A percentile compares a stretch with the other conserved stretches of the same genome.
Conservation (phyloP, 179 eudicot genomes). For the Pouteria campechiana region DNA sequence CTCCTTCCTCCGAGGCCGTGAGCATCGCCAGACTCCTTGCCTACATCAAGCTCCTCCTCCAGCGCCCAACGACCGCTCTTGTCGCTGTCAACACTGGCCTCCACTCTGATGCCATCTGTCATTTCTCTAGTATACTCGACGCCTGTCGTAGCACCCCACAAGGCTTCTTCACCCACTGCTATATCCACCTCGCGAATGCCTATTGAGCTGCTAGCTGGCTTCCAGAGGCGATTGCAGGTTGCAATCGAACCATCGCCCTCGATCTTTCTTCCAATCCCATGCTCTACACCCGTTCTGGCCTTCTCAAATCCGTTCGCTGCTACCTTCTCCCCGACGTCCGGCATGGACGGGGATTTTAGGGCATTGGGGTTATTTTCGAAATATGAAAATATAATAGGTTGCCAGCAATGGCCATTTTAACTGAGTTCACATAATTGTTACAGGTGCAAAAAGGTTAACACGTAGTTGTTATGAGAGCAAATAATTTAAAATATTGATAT, state of each 20-base stretch:
- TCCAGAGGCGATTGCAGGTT: slow-evolving; percentile 74
- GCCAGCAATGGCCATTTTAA: no score
- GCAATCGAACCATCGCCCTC: slow-evolving; percentile 64
- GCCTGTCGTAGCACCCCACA: slow-evolving; percentile 90
- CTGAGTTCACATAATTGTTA: no score
- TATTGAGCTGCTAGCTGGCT: slow-evolving; percentile 47
- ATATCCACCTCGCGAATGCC: slow-evolving; percentile 64
- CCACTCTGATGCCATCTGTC: slow-evolving; percentile 70
- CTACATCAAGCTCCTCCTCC: slow-evolving; percentile 82
- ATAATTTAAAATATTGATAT: no score
- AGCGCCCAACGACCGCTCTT: slow-evolving; percentile 76
- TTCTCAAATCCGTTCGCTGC: slow-evolving; percentile 68
- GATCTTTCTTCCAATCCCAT: slow-evolving; percentile 61
- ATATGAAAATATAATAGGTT: no score
- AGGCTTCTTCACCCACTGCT: slow-evolving; percentile 78
- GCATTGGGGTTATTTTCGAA: no score
- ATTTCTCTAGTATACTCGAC: slow-evolving; percentile 81
- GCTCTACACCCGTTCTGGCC: slow-evolving; percentile 43
- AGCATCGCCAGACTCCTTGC: slow-evolving; percentile 47
- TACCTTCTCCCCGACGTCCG: no score
- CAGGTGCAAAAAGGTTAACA: no score
- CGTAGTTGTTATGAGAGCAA: no score
- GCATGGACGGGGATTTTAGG: no score
- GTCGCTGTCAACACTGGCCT: slow-evolving; percentile 88
- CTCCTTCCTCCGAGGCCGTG: slow-evolving; percentile 41